Evolutionary conservation across 1,139 yeast genomes (phyloP).

Genomic region (Hyphopichia pseudoburtonii): DNA sequence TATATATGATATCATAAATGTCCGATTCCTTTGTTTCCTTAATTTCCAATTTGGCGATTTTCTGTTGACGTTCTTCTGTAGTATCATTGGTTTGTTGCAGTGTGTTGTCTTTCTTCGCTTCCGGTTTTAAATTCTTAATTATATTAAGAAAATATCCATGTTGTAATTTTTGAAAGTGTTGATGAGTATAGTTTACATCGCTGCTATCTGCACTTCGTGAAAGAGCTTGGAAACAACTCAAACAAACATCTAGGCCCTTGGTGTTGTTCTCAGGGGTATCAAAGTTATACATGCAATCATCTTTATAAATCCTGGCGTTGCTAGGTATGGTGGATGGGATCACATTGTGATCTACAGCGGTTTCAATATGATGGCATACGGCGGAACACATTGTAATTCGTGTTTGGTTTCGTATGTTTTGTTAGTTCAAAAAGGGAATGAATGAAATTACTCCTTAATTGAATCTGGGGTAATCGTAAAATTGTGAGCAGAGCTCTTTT

Average conservation of each 20-base stretch:
- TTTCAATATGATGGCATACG: constrained; percentile 6
- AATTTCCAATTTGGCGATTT: constrained; percentile 74
- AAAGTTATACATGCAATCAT: constrained; percentile 81
- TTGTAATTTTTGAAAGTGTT: constrained; percentile 50
- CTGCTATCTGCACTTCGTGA: constrained; percentile 46
- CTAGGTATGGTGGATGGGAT: not conserved
- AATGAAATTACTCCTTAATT: too few relatives aligned
- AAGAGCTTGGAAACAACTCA: constrained; percentile 64
- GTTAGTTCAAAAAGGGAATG: too few relatives aligned
- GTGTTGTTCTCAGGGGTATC: constrained; percentile 64
- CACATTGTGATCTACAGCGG: not conserved
- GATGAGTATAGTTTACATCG: constrained; percentile 50
- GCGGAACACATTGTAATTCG: constrained; percentile 2
- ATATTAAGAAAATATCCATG: constrained; percentile 62
- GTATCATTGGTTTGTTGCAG: constrained; percentile 16
- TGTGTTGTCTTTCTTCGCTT: constrained; percentile 20
- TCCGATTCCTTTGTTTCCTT: constrained; percentile 71
- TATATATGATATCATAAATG: constrained; percentile 50
- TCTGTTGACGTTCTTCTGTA: constrained; percentile 37
- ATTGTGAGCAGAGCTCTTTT: too few relatives aligned
- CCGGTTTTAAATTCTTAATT: constrained; percentile 45
- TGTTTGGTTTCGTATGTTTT: too few relatives aligned
- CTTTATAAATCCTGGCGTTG: constrained; percentile 56
- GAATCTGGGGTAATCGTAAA: too few relatives aligned
- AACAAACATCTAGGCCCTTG: constrained; percentile 71